Percentiles rank a stretch among this genome's conserved stretches.
Conservation (phyloP, 1,284 basidiomycete genomes). For the Somion occarium region DNA sequence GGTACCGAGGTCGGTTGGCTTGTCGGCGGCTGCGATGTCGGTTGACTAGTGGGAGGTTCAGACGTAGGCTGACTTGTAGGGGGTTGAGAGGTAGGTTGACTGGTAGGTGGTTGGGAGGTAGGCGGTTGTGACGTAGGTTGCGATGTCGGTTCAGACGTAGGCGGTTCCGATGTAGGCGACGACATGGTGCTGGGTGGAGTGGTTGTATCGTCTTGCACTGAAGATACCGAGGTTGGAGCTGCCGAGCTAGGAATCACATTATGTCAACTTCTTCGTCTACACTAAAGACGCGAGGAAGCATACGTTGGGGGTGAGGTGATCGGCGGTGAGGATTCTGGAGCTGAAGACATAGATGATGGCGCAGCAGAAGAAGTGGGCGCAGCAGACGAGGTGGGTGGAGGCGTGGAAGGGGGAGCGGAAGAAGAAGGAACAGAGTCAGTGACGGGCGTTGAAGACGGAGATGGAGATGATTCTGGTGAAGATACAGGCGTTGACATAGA, state of each 20-base stretch:
- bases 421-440: constrained; percentile 13
- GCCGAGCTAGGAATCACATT: background rate
- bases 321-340: constrained; percentile 1
- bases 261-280: background rate
- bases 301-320: background rate
- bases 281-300: background rate
- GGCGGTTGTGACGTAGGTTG: constrained; percentile 7
- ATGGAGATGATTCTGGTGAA: constrained; percentile 4
- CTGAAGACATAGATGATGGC: constrained; percentile 10
- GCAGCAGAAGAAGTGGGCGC: constrained; percentile 4
- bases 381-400: constrained; percentile 13
- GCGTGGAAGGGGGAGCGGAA: constrained; percentile 16
- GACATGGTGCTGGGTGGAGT: background rate
- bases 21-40: constrained; percentile 8
- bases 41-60: constrained; percentile 6
- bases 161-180: constrained; percentile 9
- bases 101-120: constrained; percentile 5
- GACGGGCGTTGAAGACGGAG: constrained; percentile 8
- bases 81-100: constrained; percentile 12
- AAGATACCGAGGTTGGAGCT: background rate
- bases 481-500: constrained; percentile 10
- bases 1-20: constrained; percentile 3
- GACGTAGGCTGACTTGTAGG: constrained; percentile 10
- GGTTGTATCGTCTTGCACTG: background rate
- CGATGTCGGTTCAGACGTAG: constrained; percentile 12